Evolutionary conservation across 768 basidiomycete genomes (phyloP).

Genomic region (Agaricus subrufescens): DNA sequence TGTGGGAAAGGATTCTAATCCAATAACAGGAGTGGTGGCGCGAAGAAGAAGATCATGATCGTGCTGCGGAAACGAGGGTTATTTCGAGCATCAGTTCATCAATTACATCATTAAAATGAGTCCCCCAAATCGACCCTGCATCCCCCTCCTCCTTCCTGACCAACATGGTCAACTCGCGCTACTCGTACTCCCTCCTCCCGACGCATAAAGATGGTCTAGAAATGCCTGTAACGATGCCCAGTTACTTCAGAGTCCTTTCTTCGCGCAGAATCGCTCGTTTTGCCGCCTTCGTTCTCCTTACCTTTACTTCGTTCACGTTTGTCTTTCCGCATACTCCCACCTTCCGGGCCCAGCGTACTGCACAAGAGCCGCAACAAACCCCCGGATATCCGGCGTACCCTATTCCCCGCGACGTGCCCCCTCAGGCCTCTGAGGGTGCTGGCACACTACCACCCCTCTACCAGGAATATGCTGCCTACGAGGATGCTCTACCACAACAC

Average conservation of each 20-base stretch:
- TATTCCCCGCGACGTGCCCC: not conserved
- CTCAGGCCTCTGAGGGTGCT: not conserved
- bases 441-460: constrained; percentile 37
- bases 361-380: not conserved
- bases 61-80: too few species aligned
- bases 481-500: constrained; percentile 44
- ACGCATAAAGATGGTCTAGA: not conserved
- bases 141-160: too few species aligned
- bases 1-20: too few species aligned
- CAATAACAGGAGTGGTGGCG: too few species aligned
- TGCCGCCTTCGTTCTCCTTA: not conserved
- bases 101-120: too few species aligned
- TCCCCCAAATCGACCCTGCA: too few species aligned
- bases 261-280: constrained; percentile 4
- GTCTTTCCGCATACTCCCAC: not conserved
- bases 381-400: constrained; percentile 7
- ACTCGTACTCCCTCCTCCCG: constrained; percentile 2
- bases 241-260: not conserved
- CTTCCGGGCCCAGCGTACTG: not conserved
- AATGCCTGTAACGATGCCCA: not conserved
- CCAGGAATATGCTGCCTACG: constrained; percentile 35
- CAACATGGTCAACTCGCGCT: not conserved
- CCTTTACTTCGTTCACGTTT: not conserved
- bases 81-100: too few species aligned
- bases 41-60: too few species aligned